Conservation (phyloP, 164 flowering plant genomes). For the Tetracentron sinense region DNA sequence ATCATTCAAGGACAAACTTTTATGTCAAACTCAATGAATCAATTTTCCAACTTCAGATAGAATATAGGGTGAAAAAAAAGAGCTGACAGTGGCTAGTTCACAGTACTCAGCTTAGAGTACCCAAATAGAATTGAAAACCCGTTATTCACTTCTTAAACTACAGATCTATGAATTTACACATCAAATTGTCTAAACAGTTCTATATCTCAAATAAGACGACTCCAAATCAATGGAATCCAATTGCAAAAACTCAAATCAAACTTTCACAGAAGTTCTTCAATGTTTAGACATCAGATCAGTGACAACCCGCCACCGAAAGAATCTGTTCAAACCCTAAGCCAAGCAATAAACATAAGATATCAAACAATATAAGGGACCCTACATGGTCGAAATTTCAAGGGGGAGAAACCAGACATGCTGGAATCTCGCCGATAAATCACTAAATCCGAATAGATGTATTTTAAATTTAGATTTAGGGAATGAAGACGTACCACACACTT, state of each 20-base stretch:
- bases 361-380: background rate
- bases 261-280: background rate
- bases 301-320: background rate
- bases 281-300: background rate
- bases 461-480: too few species aligned
- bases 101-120: background rate
- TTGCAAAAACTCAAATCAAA: background rate
- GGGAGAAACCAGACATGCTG: too few species aligned
- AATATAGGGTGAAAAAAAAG: background rate
- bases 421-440: too few species aligned
- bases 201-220: too few species aligned
- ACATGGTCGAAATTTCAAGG: too few species aligned
- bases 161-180: background rate
- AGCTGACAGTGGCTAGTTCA: background rate
- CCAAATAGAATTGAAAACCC: background rate
- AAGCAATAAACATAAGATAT: background rate
- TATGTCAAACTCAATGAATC: background rate
- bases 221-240: background rate
- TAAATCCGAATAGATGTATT: too few species aligned
- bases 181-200: too few species aligned
- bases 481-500: too few species aligned
- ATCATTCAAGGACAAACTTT: background rate
- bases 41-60: background rate
- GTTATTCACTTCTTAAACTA: background rate
- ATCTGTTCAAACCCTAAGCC: background rate